phyloP scores from a whole-genome alignment of 192 early-diverging fungal genomes.

The Paraglomus occultum region DNA sequence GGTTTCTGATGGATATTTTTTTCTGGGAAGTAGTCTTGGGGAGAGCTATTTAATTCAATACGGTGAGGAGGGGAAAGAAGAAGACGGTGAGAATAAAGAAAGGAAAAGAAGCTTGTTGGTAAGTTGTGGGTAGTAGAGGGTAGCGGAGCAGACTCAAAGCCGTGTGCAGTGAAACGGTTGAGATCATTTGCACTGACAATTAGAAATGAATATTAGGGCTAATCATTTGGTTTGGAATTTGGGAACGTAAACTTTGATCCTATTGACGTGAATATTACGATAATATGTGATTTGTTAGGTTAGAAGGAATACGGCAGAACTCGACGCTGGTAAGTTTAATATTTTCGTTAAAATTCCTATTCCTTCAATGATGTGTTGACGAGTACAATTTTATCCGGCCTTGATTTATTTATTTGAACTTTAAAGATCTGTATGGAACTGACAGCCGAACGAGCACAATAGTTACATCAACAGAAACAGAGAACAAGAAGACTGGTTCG shows the following conservation, averaged over 20 bases:
- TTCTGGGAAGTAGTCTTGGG: conserved; percentile 65
- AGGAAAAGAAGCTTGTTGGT: conserved; percentile 7
- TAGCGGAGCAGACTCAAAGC: not conserved
- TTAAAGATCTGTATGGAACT: not conserved
- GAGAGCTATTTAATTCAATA: conserved; percentile 74
- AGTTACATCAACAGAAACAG: conserved; percentile 28
- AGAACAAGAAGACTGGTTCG: conserved; percentile 32
- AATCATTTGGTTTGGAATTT: too few relatives aligned
- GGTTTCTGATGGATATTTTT: conserved; percentile 58
- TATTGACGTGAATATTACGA: not conserved
- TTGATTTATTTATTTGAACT: too few relatives aligned
- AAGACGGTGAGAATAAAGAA: conserved; percentile 6
- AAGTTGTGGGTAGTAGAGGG: not conserved
- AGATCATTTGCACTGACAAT: too few relatives aligned
- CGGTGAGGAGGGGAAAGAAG: conserved; percentile 31
- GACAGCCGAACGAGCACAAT: conserved; percentile 33
- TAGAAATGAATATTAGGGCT: too few relatives aligned
- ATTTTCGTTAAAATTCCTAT: not conserved
- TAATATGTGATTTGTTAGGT: not conserved
- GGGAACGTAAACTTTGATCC: too few relatives aligned
- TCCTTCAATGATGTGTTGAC: not conserved
- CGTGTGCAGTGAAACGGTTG: too few relatives aligned
- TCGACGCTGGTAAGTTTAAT: conserved; percentile 6
- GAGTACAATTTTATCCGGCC: too few relatives aligned
- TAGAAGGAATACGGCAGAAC: not conserved